A percentile compares a stretch with the other conserved stretches of the same genome.
Conservation (phyloP, 2,329 filamentous ascomycete genomes). For the Onygenales sp. region DNA sequence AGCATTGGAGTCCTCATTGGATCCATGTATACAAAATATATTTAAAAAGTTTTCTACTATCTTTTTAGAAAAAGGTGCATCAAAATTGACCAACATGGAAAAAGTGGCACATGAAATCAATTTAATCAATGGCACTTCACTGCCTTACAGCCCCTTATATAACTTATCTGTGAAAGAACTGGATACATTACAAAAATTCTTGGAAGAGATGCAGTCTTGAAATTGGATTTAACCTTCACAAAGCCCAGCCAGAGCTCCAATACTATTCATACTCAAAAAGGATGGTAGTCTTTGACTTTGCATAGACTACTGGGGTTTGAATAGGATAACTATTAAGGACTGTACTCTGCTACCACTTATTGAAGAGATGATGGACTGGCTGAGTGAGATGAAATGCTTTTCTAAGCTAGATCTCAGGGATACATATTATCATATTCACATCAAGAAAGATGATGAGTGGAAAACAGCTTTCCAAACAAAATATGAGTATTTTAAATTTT, state of each 20-base stretch:
- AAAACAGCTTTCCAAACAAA: no score
- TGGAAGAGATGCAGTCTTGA: background rate
- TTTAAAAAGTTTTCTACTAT: no score
- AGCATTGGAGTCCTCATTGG: no score
- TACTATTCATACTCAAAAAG: background rate
- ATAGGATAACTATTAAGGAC: constrained; percentile 18
- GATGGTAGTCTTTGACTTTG: constrained; percentile 13
- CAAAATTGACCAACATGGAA: no score
- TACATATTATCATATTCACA: constrained; percentile 9
- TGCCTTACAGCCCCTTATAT: no score
- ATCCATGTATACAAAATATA: no score
- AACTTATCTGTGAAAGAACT: background rate
- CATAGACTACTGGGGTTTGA: constrained; percentile 18
- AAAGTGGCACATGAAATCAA: no score
- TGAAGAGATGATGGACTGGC: constrained; percentile 12
- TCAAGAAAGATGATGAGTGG: background rate
- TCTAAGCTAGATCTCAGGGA: constrained; percentile 16
- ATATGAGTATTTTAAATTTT: constrained; percentile 5
- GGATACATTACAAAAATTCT: background rate
- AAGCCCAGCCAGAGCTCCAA: background rate
- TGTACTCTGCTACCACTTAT: constrained; percentile 18
- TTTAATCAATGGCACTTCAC: no score
- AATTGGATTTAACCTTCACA: background rate
- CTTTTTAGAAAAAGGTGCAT: no score
- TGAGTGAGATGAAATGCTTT: constrained; percentile 14